Evolutionary conservation across 805 yeast genomes (phyloP), one percentile per base, ranked within the genome.

Genomic region (Cyberlindnera mycetangii): DNA sequence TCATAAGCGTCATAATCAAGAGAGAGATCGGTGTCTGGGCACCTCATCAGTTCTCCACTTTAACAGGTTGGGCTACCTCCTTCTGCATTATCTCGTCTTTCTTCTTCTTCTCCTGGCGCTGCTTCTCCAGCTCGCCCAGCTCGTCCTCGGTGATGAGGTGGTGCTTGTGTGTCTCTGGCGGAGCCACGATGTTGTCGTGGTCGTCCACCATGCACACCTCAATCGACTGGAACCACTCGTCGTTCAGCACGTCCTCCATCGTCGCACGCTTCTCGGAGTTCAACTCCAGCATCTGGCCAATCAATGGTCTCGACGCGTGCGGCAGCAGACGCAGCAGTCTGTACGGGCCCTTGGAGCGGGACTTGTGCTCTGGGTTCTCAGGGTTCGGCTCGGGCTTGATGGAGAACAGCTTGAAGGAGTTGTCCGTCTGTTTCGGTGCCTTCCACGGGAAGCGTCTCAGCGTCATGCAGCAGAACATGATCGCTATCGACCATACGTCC

Each of bases 361-460:
- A 75, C 43, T 65, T 66, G 35, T 62, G 66, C 37, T 58, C 55
- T 32, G 58, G 58, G 36, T 39, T 62, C 54, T 20, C 55, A 24
- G 58, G 54, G 30, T 56, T 47, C 8, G 44, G 52, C 33, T 67
- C 72, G 1, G 72, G 71, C 24, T 61, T 60, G 32, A 68, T 65
- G n/a, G 74, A 66, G 59, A 84, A 92, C 49, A 87, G 73, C 45
- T 79, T 75, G 69, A 75, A 92, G 5, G 93, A 81, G 42, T 80
- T 80, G 62, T 90, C 97, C 7, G 79, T 69, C 20, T 69, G 66
- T 52, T 83, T 81, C n/a, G 97, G 97, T 2, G 90, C 77, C 62
- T 89, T 89, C 99, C 99, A 92, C 1, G 99, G 98, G 66, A 92
- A 92, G 48, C 96, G 68, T 53, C 85, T 78, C 53, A 90, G 68